Percentiles rank a stretch among this genome's conserved stretches.
Conservation (phyloP, 163 green algal genomes). For the Scenedesmus sp. region DNA sequence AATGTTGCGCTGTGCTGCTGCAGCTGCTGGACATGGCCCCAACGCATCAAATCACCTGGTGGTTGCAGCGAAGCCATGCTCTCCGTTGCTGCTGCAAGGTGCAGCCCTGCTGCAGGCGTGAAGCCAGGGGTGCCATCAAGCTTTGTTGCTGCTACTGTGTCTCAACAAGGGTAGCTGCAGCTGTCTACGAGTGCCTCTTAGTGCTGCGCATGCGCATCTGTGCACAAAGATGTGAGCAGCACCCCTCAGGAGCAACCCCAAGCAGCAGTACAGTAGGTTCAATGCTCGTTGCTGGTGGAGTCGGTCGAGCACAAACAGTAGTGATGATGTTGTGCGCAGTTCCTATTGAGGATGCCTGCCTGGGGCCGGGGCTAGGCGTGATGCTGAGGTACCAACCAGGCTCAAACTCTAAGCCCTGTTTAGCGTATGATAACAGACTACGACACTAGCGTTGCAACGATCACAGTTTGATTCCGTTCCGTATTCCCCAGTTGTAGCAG, state of each 20-base stretch:
- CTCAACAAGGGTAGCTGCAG: background rate
- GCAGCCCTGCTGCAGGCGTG: background rate
- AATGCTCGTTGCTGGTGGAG: background rate
- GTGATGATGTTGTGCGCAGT: background rate
- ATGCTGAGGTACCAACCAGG: background rate
- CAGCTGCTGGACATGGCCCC: background rate
- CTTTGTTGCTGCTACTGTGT: background rate
- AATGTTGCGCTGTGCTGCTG: background rate
- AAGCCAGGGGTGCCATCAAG: background rate
- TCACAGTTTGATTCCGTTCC: background rate
- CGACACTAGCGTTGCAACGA: background rate
- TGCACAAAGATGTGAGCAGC: background rate
- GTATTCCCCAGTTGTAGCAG: background rate
- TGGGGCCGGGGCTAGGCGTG: background rate
- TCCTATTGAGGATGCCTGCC: background rate
- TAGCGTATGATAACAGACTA: background rate
- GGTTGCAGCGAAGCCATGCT: background rate
- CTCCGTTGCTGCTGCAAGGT: background rate
- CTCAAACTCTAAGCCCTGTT: background rate
- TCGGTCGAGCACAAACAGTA: background rate
- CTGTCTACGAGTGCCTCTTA: background rate
- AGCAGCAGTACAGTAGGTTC: constrained; percentile 13
- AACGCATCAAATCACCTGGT: background rate
- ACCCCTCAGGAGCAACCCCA: background rate
- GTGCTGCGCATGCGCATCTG: background rate